Evolutionary conservation across 2,329 filamentous ascomycete genomes (phyloP), one percentile per base, ranked within the genome.

Genomic region (Talaromyces verruculosus): DNA sequence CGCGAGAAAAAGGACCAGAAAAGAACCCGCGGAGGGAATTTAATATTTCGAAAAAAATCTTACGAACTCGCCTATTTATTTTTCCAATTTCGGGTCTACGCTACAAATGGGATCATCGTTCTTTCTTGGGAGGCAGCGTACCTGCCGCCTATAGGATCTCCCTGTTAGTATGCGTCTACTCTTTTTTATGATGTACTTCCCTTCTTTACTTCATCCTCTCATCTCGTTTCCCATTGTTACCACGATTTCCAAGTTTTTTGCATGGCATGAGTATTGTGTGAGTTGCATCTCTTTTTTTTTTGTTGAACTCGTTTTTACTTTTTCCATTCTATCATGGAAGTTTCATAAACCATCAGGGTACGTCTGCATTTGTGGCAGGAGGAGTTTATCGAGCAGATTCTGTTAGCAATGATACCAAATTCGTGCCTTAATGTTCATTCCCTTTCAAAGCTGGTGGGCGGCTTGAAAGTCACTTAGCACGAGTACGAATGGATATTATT

Each of bases 1-100:
- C 70, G 70, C 71, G 69, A 71, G 64, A 69, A 70, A 68, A 68
- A 68, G 69, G 70, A 58, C 60, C 53, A 65, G 70, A 69, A 69
- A 70, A 70, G 68, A 69, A 11, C n/a, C n/a, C 19, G 68, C 66
- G 67, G 63, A 28, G 67, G 67, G 68, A 68, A 53, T 66, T 37
- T 28, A 25, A 41, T 61, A 30, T 49, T 30, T 35, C 39, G 39
- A 64, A 65, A 51, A 55, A 39, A 57, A 37, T 37, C 33, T 55
- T 30, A 43, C 25, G 45, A 19, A 25, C 47, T 43, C n/a, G 10
- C 35, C 28, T 55, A 11, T 37, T 35, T 37, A 37, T 43, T 25
- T 51, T 43, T 55, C 8, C 25, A 43, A 55, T 15, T 11, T 22
- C 47, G 47, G 10, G 43, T 19, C n/a, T 30, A 41, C 61, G 47